Percentiles rank a stretch among this genome's conserved stretches.
These are phyloP conservation scores for Fusarium sp. DNA, from an alignment of 2,329 filamentous ascomycete genomes.

Conservation along the genomic window DNA sequence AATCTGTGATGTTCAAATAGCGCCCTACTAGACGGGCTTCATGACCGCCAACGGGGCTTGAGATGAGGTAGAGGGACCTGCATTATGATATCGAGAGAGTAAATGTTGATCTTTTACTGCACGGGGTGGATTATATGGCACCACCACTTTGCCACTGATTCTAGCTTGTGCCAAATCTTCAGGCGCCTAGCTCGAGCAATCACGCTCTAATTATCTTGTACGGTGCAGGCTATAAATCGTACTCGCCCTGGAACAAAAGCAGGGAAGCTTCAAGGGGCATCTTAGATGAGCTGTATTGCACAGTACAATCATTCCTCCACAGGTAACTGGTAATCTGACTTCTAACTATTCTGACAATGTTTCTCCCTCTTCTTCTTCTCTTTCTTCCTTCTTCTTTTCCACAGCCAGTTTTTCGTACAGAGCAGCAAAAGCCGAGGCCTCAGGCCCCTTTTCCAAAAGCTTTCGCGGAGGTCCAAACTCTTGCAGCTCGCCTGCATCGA, in stretches of 20 bases:
- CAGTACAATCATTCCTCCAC: background rate
- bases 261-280: background rate
- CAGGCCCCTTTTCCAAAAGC: constrained; percentile 19
- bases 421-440: constrained; percentile 23
- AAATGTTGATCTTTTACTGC: background rate
- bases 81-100: background rate
- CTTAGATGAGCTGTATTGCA: background rate
- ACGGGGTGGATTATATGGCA: background rate
- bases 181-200: background rate
- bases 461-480: constrained; percentile 36
- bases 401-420: constrained; percentile 12
- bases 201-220: background rate
- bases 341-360: background rate
- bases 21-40: background rate
- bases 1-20: background rate
- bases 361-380: background rate
- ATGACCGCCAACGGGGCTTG: background rate
- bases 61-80: background rate
- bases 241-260: background rate
- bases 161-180: background rate
- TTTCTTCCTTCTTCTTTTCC: background rate
- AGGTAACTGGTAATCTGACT: background rate
- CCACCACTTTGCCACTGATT: background rate
- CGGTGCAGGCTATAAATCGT: background rate
- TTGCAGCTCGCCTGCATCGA: constrained; percentile 35